These are phyloP conservation scores for Funneliformis geosporum DNA, from an alignment of 192 early-diverging fungal species.

Conservation along the genomic window DNA sequence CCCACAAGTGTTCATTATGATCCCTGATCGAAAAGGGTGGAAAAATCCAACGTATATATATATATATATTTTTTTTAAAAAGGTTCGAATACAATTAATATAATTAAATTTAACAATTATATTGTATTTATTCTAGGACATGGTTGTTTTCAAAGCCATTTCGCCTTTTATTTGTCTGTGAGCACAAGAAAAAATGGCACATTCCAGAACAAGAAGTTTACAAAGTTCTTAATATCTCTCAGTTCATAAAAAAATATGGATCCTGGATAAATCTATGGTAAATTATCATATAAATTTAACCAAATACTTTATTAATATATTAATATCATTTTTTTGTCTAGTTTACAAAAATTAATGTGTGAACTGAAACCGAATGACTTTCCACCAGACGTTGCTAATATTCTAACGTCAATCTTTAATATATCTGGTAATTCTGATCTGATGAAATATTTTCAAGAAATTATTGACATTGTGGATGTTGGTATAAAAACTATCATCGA, in stretches of 20 bases:
- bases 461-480: background rate
- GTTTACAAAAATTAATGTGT: background rate
- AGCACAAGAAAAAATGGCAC: background rate
- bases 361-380: background rate
- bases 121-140: background rate
- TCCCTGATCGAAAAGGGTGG: background rate
- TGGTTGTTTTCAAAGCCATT: background rate
- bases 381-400: background rate
- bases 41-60: background rate
- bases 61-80: too few relatives aligned
- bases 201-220: background rate
- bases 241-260: background rate
- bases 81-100: too few relatives aligned
- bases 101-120: too few relatives aligned
- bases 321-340: background rate
- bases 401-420: background rate
- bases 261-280: background rate
- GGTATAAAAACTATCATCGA: background rate
- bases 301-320: background rate
- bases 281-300: background rate
- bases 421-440: background rate
- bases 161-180: background rate
- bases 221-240: background rate
- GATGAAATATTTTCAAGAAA: background rate
- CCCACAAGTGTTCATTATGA: background rate